Base-by-base conservation (phyloP, 1,284 basidiomycete species). In the Inonotus obliquus region DNA sequence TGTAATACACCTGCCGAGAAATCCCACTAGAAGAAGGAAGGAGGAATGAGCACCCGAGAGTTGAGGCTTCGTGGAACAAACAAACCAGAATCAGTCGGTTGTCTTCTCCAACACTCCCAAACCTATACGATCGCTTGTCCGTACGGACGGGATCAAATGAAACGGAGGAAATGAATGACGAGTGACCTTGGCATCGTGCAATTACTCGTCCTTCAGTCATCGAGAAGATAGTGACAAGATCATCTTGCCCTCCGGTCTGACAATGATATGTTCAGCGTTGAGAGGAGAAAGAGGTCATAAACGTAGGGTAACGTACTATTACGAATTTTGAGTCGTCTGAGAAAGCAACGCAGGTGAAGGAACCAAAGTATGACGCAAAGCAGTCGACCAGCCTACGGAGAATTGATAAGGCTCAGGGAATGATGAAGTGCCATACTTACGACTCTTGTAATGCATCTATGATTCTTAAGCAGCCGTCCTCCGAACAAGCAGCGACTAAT, bases 141-240 rank as follows among this genome's bases (percentile, higher is more conserved):
- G 90, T 91, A 23, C 89, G 83, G 56, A 86, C 79, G 13, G 91
- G 87, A 74, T 99, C 97, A 71, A 98, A 99, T 0, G 91, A 89
- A 9, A 98, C 81, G 2, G 85, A 81, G 0, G 92, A 91, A 4
- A 99, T 92, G 70, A 97, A 98, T 1, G 93, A 96, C 0, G 93
- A 91, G 71, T 99, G 96, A 0, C 96, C 97, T 74, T 98, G 95
- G 76, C 96, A 98, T 54, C 96, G 83, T 2, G 96, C 96, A n/a
- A 99, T 86, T 13, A 98, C 86, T 9, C 94, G 84, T 69, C 92
- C 89, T 70, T 97, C 95, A 81, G 89, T 90, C 0, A 93, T 92
- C 0, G 94, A 94, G 71, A 93, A 92, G 64, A 97, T 91, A 0
- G 95, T 96, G 54, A 98, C 79, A 11, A 99, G 81, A 70, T 99